Evolutionary conservation across 371 early-diverging fungal species (phyloP).

Genomic region (Mortierella sp.): DNA sequence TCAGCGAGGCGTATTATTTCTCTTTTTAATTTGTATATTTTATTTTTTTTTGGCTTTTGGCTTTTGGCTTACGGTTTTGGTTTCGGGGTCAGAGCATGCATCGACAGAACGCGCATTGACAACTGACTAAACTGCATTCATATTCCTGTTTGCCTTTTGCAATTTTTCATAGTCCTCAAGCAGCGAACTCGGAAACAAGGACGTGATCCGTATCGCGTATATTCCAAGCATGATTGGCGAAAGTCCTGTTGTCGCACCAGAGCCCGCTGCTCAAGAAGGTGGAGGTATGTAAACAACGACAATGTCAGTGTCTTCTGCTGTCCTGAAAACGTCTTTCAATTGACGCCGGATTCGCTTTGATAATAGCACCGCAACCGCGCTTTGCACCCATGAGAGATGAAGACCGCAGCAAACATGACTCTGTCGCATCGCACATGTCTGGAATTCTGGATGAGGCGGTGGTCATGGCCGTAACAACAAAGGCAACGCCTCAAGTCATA

Average conservation of each 20-base stretch:
- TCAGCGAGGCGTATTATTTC: too few species aligned
- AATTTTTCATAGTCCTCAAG: constrained; percentile 12
- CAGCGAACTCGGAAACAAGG: constrained; percentile 37
- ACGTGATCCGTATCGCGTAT: constrained; percentile 52
- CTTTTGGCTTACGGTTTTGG: too few species aligned
- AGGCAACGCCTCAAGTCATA: constrained; percentile 53
- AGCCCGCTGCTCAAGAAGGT: constrained; percentile 16
- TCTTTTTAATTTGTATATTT: too few species aligned
- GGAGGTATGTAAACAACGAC: too few species aligned
- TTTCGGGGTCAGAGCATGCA: too few species aligned
- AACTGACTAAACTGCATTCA: too few species aligned
- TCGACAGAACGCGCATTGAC: too few species aligned
- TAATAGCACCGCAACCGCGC: constrained; percentile 21
- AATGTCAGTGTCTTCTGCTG: too few species aligned
- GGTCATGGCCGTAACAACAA: constrained; percentile 46
- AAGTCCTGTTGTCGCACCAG: constrained; percentile 18
- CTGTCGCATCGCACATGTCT: constrained; percentile 30
- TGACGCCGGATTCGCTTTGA: neutral
- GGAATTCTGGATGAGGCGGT: constrained; percentile 42
- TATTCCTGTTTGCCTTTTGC: neutral
- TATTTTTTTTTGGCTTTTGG: too few species aligned
- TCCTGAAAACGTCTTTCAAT: too few species aligned
- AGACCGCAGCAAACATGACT: constrained; percentile 41
- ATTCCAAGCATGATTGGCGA: constrained; percentile 54
- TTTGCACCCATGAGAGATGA: constrained; percentile 15